Conservation (phyloP, 1,284 basidiomycete species). For the Heliocybe sulcata region DNA sequence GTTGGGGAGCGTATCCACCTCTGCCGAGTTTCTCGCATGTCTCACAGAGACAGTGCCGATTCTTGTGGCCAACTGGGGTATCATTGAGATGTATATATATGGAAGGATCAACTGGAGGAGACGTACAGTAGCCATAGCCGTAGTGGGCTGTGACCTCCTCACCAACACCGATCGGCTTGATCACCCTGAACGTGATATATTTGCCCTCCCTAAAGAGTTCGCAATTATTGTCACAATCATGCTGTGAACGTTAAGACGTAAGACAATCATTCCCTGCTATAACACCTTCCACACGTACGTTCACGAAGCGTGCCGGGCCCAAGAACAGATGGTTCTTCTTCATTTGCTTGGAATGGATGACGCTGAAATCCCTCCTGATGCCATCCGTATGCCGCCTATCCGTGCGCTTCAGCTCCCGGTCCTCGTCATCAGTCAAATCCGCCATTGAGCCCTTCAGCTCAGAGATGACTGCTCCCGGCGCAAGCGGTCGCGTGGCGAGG, state of each 20-base stretch:
- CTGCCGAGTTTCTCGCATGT: conserved; percentile 75
- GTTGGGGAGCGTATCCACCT: conserved; percentile 67
- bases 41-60: conserved; percentile 84
- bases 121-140: conserved; percentile 78
- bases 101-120: conserved; percentile 9
- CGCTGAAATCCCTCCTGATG: conserved; percentile 82
- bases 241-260: conserved; percentile 37
- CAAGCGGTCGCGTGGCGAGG: conserved; percentile 70
- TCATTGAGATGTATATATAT: conserved; percentile 9
- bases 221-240: conserved; percentile 88
- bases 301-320: conserved; percentile 91
- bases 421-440: conserved; percentile 74
- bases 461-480: conserved; percentile 66
- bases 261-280: conserved; percentile 2
- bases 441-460: conserved; percentile 87
- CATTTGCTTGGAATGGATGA: conserved; percentile 85
- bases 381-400: conserved; percentile 50
- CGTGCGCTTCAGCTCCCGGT: conserved; percentile 72
- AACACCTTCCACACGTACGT: conserved; percentile 47
- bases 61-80: conserved; percentile 73
- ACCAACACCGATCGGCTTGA: conserved; percentile 72
- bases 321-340: conserved; percentile 90
- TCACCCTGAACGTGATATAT: conserved; percentile 84
- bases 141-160: conserved; percentile 87
- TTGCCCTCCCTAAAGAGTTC: conserved; percentile 82